phyloP scores from a whole-genome alignment of 805 yeast species.

The Zygotorulaspora florentina region DNA sequence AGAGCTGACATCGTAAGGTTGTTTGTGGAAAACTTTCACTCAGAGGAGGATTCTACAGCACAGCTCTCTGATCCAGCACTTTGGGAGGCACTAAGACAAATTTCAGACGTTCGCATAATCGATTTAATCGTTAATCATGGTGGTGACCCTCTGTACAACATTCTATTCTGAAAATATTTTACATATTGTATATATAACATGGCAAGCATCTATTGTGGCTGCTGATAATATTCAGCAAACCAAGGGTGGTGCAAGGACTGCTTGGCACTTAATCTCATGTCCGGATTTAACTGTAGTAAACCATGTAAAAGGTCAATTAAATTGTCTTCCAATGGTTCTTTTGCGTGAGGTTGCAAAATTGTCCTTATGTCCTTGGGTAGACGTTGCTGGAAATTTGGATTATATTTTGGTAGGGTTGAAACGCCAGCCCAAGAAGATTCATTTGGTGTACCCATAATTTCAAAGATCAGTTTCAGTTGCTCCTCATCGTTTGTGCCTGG shows the following conservation, averaged over 20 bases:
- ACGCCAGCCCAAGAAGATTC: conserved; percentile 96
- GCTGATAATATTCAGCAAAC: conserved; percentile 35
- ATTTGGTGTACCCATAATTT: conserved; percentile 89
- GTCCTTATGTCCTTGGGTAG: conserved; percentile 56
- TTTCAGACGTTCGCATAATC: conserved; percentile 19
- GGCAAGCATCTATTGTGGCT: conserved; percentile 5
- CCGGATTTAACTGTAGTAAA: conserved; percentile 50
- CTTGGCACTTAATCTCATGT: conserved; percentile 47
- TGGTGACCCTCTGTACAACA: conserved; percentile 26
- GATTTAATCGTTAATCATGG: conserved; percentile 21
- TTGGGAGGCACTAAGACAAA: conserved; percentile 19
- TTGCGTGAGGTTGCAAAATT: conserved; percentile 29
- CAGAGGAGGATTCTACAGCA: conserved; percentile 5
- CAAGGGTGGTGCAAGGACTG: conserved; percentile 48
- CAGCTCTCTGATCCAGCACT: conserved; percentile 21
- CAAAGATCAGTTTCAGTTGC: conserved; percentile 89
- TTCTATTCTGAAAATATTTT: conserved; percentile 9
- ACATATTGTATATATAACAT: background rate
- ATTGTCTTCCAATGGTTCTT: conserved; percentile 27
- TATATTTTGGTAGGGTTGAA: conserved; percentile 83
- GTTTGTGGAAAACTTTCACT: conserved; percentile 13
- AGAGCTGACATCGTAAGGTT: background rate
- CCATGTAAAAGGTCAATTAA: conserved; percentile 33
- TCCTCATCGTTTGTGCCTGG: conserved; percentile 98
- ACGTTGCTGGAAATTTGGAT: conserved; percentile 92